Conservation (phyloP, 805 yeast species). For the Candida namnaoensis region DNA sequence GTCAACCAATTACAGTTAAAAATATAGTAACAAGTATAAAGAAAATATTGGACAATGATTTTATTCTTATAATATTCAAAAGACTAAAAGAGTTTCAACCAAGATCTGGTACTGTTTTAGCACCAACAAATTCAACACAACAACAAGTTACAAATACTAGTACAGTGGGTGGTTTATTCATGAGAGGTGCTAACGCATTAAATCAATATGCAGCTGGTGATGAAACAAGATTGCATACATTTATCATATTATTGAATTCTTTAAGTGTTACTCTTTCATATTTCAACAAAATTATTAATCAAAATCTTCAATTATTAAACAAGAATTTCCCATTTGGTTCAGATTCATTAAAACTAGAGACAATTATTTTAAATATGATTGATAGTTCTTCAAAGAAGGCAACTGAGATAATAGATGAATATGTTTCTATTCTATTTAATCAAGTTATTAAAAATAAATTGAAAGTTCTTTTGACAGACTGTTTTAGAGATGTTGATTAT, state of each 20-base stretch:
- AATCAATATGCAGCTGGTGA: constrained; percentile 31
- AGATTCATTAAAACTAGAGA: constrained; percentile 20
- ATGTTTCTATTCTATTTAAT: constrained; percentile 34
- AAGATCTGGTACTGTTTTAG: constrained; percentile 22
- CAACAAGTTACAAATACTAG: constrained; percentile 6
- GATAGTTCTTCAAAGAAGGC: constrained; percentile 17
- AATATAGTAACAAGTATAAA: constrained; percentile 46
- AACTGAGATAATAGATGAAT: constrained; percentile 25
- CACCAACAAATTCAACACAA: constrained; percentile 9
- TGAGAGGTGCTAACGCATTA: constrained; percentile 34
- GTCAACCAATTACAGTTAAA: constrained; percentile 48
- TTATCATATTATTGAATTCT: constrained; percentile 64
- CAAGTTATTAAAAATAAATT: constrained; percentile 38
- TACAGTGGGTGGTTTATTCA: constrained; percentile 23
- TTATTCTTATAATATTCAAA: constrained; percentile 44
- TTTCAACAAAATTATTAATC: constrained; percentile 29
- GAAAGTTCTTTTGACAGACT: constrained; percentile 32
- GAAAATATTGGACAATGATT: constrained; percentile 55
- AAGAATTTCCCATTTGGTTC: constrained; percentile 29
- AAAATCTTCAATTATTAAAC: constrained; percentile 20
- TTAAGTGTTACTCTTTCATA: constrained; percentile 55
- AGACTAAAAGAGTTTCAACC: constrained; percentile 37
- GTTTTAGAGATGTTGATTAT: constrained; percentile 21
- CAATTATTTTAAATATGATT: constrained; percentile 16
- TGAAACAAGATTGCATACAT: constrained; percentile 44